Conservation (phyloP, 768 basidiomycete species). For the Chalciporus chontae region DNA sequence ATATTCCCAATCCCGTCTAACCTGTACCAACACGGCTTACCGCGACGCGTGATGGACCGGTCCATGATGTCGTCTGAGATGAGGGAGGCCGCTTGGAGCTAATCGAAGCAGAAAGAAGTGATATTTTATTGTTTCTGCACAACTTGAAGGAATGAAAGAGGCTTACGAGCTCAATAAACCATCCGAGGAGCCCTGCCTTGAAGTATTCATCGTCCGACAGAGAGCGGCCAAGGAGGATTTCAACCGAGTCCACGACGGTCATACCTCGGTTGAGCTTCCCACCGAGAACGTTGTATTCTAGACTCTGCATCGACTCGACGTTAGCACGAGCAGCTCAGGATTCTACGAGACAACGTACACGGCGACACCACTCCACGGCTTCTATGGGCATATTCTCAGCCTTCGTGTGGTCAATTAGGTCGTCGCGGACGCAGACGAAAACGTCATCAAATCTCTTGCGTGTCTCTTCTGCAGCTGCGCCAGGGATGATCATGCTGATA, state of each 20-base stretch:
- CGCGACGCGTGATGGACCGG: slow-evolving; percentile 84
- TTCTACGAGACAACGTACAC: slow-evolving; percentile 54
- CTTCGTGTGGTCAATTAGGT: slow-evolving; percentile 58
- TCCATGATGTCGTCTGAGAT: slow-evolving; percentile 95
- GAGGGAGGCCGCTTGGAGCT: slow-evolving; percentile 82
- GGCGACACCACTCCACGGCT: slow-evolving; percentile 69
- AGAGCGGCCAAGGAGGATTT: slow-evolving; percentile 71
- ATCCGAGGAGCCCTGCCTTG: too few relatives aligned
- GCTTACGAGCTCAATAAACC: too few relatives aligned
- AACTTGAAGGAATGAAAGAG: too few relatives aligned
- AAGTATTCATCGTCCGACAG: background rate
- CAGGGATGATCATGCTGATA: too few relatives aligned
- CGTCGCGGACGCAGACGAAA: slow-evolving; percentile 60
- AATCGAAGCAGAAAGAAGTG: too few relatives aligned
- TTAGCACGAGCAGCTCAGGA: background rate
- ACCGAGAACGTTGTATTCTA: slow-evolving; percentile 93
- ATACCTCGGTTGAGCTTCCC: slow-evolving; percentile 95
- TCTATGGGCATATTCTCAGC: slow-evolving; percentile 78
- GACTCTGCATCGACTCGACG: slow-evolving; percentile 45
- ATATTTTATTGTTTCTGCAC: too few relatives aligned
- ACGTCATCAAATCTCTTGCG: slow-evolving; percentile 68
- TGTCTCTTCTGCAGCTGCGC: background rate
- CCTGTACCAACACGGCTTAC: slow-evolving; percentile 94
- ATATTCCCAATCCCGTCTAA: slow-evolving; percentile 60
- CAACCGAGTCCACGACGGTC: slow-evolving; percentile 89